Base-by-base conservation (phyloP, 768 basidiomycete species). In the Termitomyces sp. region DNA sequence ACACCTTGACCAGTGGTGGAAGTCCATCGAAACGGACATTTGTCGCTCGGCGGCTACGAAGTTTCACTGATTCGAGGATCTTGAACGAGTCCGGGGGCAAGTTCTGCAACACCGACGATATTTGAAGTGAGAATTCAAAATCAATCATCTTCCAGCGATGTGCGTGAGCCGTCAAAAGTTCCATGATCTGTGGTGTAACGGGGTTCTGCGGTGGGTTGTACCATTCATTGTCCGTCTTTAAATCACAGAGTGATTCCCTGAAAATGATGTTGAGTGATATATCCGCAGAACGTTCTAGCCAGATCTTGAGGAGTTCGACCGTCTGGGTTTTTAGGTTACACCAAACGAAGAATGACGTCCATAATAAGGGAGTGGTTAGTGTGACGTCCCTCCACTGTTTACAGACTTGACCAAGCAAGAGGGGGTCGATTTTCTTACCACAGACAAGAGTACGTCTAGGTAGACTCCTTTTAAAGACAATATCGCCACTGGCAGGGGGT, bases 81-180 rank as follows among this genome's bases (percentile, higher is more conserved):
- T 46, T 45, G 61, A 55, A 55, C 24, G 61, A 62, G 4, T 33
- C 51, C 16, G 5, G 7, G 13, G 57, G 57, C 22, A 58, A 44
- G 12, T 53, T 11, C 24, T 20, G 33, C 52, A 62, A 46, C 6
- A 49, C 36, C 5, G 38, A 9, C 12, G 56, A 55, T n/a, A 62
- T 54, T 16, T 58, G 56, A 24, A 46, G n/a, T 13, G 42, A 54
- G 18, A 62, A 62, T 16, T 9, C 28, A 18, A 62, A 62, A 32
- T 62, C 61, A 36, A 58, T 55, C 7, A 36, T 24, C 33, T 55
- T 62, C 61, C 61, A 62, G 1, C 61, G 61, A 35, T 58, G 38
- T 18, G 50, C 53, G 2, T 62, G 61, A 44, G 61, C 52, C 3
- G 36, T 35, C 52, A 62, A 55, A 32, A 62, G 57, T 52, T 50